Percentiles rank a stretch among this genome's conserved stretches.
Evolutionary conservation across 805 yeast species (phyloP).

Genomic region (Priceomyces castillae): DNA sequence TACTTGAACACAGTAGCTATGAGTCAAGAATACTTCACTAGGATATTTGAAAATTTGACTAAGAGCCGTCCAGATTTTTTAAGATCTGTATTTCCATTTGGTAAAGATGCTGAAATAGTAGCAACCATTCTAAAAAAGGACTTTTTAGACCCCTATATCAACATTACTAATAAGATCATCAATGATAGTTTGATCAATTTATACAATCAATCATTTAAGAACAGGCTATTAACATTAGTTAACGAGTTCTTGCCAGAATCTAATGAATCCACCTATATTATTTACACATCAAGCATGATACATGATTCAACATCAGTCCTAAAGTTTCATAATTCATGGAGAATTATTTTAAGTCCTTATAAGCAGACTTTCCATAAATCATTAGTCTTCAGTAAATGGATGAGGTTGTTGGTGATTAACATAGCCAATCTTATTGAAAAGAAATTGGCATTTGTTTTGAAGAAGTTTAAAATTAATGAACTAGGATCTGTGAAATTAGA

Average conservation of each 20-base stretch:
- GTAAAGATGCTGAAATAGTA: conserved; percentile 33
- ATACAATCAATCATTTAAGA: conserved; percentile 48
- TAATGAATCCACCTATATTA: conserved; percentile 27
- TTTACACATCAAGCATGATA: conserved; percentile 25
- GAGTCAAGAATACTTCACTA: conserved; percentile 56
- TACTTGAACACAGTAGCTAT: conserved; percentile 71
- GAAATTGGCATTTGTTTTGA: conserved; percentile 62
- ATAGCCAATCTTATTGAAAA: conserved; percentile 60
- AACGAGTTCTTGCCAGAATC: conserved; percentile 43
- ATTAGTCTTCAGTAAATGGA: conserved; percentile 49
- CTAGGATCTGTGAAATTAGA: conserved; percentile 82
- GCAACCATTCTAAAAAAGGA: conserved; percentile 28
- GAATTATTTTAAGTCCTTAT: conserved; percentile 61
- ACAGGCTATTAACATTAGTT: conserved; percentile 40
- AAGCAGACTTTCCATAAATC: conserved; percentile 50
- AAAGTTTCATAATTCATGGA: conserved; percentile 66
- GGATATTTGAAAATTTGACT: conserved; percentile 46
- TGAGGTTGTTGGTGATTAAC: conserved; percentile 48
- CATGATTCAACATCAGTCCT: conserved; percentile 35
- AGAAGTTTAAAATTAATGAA: conserved; percentile 62
- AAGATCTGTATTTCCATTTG: conserved; percentile 31
- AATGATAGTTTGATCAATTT: conserved; percentile 46
- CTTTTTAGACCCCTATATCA: conserved; percentile 29
- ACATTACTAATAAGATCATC: conserved; percentile 38
- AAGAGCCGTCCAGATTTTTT: conserved; percentile 22